Percentiles rank a stretch among this genome's conserved stretches.
phyloP scores from a whole-genome alignment of 2,329 filamentous ascomycete species.

The Annulohypoxylon truncatum region DNA sequence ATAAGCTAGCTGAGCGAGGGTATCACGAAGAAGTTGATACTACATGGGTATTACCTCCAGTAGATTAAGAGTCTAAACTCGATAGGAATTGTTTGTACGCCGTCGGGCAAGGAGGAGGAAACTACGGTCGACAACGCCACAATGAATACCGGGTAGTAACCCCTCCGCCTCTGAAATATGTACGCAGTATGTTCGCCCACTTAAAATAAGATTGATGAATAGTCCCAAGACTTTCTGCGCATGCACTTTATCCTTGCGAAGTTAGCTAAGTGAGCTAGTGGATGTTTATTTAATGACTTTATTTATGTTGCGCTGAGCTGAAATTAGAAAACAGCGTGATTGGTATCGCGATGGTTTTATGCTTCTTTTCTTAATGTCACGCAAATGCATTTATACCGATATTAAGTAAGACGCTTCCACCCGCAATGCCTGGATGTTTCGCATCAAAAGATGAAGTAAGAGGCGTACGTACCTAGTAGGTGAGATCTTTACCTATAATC shows the following conservation, averaged over 20 bases:
- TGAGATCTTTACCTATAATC: background rate
- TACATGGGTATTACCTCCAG: background rate
- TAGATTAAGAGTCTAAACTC: background rate
- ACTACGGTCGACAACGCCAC: constrained; percentile 33
- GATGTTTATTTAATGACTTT: background rate
- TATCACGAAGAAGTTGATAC: constrained; percentile 5
- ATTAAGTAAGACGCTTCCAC: background rate
- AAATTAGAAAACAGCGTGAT: too few species aligned
- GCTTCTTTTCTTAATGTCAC: background rate
- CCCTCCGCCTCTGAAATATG: constrained; percentile 4
- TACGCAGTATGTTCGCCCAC: background rate
- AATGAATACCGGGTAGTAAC: constrained; percentile 6
- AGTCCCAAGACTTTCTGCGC: background rate
- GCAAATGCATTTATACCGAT: background rate
- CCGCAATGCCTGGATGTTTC: constrained; percentile 10
- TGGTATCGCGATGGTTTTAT: too few species aligned
- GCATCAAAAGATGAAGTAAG: constrained; percentile 25
- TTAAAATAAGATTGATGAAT: constrained; percentile 18
- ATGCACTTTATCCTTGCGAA: constrained; percentile 3
- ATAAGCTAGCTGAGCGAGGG: constrained; percentile 2
- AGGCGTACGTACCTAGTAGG: too few species aligned
- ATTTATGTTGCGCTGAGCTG: background rate
- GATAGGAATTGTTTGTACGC: constrained; percentile 6
- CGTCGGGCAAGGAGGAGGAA: background rate
- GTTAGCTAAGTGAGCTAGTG: background rate